Evolutionary conservation across 202 grass and related monocot genomes (phyloP).

Genomic region (Carex sylvatica): DNA sequence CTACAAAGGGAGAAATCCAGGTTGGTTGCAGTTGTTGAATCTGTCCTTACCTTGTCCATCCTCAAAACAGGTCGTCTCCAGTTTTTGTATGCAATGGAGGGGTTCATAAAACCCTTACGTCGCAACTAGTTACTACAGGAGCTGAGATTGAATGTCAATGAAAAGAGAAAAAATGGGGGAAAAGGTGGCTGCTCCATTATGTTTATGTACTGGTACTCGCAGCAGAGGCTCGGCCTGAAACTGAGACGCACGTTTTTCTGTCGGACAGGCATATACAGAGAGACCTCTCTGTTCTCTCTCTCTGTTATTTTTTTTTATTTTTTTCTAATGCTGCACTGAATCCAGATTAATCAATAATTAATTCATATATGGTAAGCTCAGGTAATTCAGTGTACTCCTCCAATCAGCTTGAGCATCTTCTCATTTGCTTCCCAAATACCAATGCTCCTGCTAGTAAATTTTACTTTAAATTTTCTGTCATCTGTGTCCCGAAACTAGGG

Average conservation of each 20-base stretch:
- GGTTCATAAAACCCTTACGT: background rate
- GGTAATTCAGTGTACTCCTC: constrained; percentile 19
- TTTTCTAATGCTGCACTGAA: background rate
- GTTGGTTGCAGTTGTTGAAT: constrained; percentile 3
- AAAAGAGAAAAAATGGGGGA: background rate
- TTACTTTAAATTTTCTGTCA: background rate
- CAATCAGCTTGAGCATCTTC: constrained; percentile 24
- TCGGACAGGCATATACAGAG: constrained; percentile 22
- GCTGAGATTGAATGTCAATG: background rate
- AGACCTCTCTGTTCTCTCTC: background rate
- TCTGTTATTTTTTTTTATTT: background rate
- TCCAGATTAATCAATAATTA: background rate
- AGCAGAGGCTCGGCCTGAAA: constrained; percentile 22
- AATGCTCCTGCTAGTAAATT: background rate
- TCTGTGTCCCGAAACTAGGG: background rate
- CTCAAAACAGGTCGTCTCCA: background rate
- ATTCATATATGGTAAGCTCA: background rate
- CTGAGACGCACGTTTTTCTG: constrained; percentile 26
- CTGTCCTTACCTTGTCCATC: constrained; percentile 1
- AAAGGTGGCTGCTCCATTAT: constrained; percentile 37
- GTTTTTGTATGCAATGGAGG: background rate
- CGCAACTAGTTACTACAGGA: background rate
- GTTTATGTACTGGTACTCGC: constrained; percentile 16
- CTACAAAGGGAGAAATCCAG: constrained; percentile 4
- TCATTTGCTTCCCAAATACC: constrained; percentile 32